These are phyloP conservation scores for Striga hermonthica DNA, from an alignment of 305 asterid species.

Conservation along the genomic window DNA sequence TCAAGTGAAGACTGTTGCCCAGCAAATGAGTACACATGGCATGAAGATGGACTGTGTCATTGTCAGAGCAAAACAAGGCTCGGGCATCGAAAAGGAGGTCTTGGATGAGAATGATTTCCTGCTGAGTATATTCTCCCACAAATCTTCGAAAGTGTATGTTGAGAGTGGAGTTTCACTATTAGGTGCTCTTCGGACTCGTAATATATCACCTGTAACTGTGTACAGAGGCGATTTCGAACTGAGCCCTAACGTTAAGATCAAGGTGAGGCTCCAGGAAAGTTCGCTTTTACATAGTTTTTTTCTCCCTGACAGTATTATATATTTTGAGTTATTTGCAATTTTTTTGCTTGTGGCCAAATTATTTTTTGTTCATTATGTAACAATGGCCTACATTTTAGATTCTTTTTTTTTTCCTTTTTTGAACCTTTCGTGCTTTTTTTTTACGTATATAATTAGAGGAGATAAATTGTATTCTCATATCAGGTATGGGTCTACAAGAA, in stretches of 20 bases:
- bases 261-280: slow-evolving; percentile 51
- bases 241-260: slow-evolving; percentile 63
- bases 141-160: slow-evolving; percentile 68
- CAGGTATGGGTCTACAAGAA: slow-evolving; percentile 99
- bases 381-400: too few species aligned
- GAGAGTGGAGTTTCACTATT: slow-evolving; percentile 70
- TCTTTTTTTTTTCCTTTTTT: too few species aligned
- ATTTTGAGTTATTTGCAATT: slow-evolving; percentile 20
- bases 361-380: not conserved
- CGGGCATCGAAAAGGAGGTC: slow-evolving; percentile 40
- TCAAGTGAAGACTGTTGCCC: slow-evolving; percentile 81
- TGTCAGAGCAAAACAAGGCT: slow-evolving; percentile 42
- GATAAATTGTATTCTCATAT: not conserved
- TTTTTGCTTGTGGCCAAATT: slow-evolving; percentile 16
- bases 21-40: slow-evolving; percentile 71
- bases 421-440: too few species aligned
- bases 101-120: slow-evolving; percentile 83
- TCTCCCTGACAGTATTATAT: not conserved
- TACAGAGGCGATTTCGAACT: slow-evolving; percentile 88
- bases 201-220: slow-evolving; percentile 69
- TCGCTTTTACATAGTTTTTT: slow-evolving; percentile 1
- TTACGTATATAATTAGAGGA: not conserved
- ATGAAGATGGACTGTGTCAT: slow-evolving; percentile 88
- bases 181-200: slow-evolving; percentile 92
- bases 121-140: slow-evolving; percentile 51